Percentiles rank a stretch among this genome's conserved stretches.
Evolutionary conservation across 108 stramenopile species (phyloP).

Genomic region (Nitzschia sp.): DNA sequence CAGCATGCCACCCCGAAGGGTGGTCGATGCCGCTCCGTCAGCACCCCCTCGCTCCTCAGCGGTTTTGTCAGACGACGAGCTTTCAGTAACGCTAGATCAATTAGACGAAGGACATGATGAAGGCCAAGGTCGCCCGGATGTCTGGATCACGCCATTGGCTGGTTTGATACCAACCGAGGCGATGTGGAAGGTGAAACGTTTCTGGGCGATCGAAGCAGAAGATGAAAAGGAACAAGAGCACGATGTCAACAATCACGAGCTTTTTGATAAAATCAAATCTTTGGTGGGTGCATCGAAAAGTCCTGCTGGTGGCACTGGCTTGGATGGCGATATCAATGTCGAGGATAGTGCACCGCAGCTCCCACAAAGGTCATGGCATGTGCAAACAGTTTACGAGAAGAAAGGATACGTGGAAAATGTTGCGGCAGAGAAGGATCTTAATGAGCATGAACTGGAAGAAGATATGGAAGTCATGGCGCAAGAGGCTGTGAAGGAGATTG

Average conservation of each 20-base stretch:
- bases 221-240: slow-evolving; percentile 18
- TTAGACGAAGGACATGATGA: slow-evolving; percentile 7
- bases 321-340: neutral
- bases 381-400: slow-evolving; percentile 11
- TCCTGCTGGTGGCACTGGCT: neutral
- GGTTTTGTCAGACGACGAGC: neutral
- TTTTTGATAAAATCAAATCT: slow-evolving; percentile 2
- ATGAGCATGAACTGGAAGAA: neutral
- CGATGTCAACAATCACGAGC: slow-evolving; percentile 2
- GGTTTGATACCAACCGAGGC: neutral
- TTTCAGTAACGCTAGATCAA: neutral
- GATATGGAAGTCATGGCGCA: slow-evolving; percentile 12
- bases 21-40: slow-evolving; percentile 3
- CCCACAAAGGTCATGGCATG: slow-evolving; percentile 20
- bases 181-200: slow-evolving; percentile 19
- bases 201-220: slow-evolving; percentile 24
- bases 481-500: slow-evolving; percentile 20
- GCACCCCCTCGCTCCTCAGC: neutral
- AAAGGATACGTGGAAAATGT: slow-evolving; percentile 12
- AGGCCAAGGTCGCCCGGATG: slow-evolving; percentile 7
- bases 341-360: slow-evolving; percentile 9
- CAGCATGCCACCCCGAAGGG: slow-evolving; percentile 15
- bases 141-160: slow-evolving; percentile 17
- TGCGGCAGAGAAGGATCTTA: neutral
- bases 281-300: slow-evolving; percentile 15